Conservation (phyloP, 768 basidiomycete genomes). For the Agaricus sinodeliciosus region DNA sequence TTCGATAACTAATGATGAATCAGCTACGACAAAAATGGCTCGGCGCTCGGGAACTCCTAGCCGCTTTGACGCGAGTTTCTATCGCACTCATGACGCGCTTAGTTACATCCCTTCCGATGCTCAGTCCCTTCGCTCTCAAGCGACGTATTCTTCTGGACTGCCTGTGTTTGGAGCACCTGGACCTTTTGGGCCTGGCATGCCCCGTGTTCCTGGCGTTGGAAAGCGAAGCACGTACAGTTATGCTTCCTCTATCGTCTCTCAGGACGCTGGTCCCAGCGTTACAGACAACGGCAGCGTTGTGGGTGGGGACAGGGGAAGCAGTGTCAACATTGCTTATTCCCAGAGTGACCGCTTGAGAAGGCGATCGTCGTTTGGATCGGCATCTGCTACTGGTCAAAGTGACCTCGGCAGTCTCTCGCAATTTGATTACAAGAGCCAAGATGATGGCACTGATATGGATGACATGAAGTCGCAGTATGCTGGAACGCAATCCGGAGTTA, state of each 20-base stretch:
- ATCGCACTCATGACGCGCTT: constrained; percentile 89
- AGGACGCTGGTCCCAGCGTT: constrained; percentile 69
- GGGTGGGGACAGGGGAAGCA: constrained; percentile 42
- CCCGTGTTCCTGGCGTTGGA: constrained; percentile 54
- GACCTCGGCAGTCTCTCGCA: constrained; percentile 76
- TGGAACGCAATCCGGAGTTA: constrained; percentile 79
- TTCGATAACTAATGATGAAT: background rate
- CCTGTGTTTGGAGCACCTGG: constrained; percentile 74
- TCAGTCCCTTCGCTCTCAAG: constrained; percentile 94
- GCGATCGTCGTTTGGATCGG: constrained; percentile 62
- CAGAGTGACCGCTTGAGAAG: constrained; percentile 87
- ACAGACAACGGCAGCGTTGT: constrained; percentile 59
- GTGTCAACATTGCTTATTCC: constrained; percentile 68
- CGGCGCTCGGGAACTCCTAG: constrained; percentile 85
- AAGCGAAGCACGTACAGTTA: constrained; percentile 80
- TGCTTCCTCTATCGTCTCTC: constrained; percentile 89
- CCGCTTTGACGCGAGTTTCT: constrained; percentile 94
- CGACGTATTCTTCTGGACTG: constrained; percentile 88
- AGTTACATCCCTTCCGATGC: constrained; percentile 94
- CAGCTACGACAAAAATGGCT: constrained; percentile 26
- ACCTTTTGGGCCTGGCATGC: constrained; percentile 62
- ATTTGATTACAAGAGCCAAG: constrained; percentile 86
- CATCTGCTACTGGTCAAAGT: constrained; percentile 66
- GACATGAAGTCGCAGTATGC: constrained; percentile 88
- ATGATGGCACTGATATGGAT: constrained; percentile 71